These are phyloP conservation scores for Kalmusia sp. DNA, from an alignment of 2,329 filamentous ascomycete genomes.

Conservation along the genomic window DNA sequence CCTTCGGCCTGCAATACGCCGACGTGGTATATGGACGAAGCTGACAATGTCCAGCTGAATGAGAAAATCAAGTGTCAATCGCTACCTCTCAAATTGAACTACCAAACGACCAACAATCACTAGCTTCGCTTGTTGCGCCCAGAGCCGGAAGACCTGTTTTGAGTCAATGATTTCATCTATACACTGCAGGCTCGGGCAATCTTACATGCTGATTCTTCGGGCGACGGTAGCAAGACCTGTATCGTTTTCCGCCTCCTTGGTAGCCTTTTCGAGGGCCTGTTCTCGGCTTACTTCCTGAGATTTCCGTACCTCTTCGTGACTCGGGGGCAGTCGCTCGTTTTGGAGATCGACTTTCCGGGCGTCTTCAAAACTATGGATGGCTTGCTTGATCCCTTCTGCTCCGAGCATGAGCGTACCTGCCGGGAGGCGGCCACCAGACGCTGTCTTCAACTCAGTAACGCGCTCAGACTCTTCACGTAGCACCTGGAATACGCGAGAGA, in stretches of 20 bases:
- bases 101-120: slow-evolving; percentile 8
- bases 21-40: slow-evolving; percentile 34
- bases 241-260: slow-evolving; percentile 90
- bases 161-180: slow-evolving; percentile 20
- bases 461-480: slow-evolving; percentile 95
- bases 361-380: slow-evolving; percentile 96
- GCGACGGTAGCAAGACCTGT: slow-evolving; percentile 85
- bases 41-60: slow-evolving; percentile 26
- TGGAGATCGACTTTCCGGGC: slow-evolving; percentile 95
- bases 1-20: slow-evolving; percentile 35
- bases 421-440: slow-evolving; percentile 87
- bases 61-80: slow-evolving; percentile 21
- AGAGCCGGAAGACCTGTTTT: slow-evolving; percentile 50
- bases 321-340: slow-evolving; percentile 93
- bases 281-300: slow-evolving; percentile 82
- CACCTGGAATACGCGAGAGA: slow-evolving; percentile 98
- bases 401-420: slow-evolving; percentile 97
- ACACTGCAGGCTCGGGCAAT: background rate
- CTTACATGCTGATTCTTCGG: slow-evolving; percentile 95
- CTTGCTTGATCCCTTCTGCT: slow-evolving; percentile 97
- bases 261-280: slow-evolving; percentile 84
- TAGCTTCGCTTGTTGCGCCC: slow-evolving; percentile 42
- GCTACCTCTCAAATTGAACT: slow-evolving; percentile 20
- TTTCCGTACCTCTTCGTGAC: slow-evolving; percentile 86
- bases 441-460: slow-evolving; percentile 97